Base-by-base conservation (phyloP, 2,329 filamentous ascomycete genomes). In the Colletotrichum scovillei region DNA sequence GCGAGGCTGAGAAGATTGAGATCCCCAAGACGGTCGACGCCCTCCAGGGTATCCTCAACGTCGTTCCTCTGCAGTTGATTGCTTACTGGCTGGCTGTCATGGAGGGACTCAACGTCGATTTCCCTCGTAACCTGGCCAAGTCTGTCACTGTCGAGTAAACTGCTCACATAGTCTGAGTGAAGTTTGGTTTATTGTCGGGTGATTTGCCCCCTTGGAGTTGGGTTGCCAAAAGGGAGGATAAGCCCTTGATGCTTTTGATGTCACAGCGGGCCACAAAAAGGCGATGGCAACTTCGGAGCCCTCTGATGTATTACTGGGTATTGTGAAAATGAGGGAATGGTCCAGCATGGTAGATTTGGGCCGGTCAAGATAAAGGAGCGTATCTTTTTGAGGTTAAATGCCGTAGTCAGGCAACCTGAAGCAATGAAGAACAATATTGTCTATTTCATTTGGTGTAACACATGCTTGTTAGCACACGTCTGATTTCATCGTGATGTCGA, bases 71-170 rank as follows among this genome's bases (percentile, higher is more conserved):
- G 80, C 97, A 99, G 88, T 90, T 99, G 79, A 98, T 99, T 87
- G 94, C 97, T 73, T 99, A 99, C 90, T 98, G 97, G 96, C 92
- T 99, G 76, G 97, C 97, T 67, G 96, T 99, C 79, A 93, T 93
- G 77, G 97, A 98, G 88, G 96, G 95, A 65, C 88, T 98, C 77
- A 98, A 99, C 83, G 97, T 99, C 74, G 97, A 99, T 83, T 98
- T 98, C 91, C 97, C 97, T 72, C 93, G 97, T 81, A 99, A 99
- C 88, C 87, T 99, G 86, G 97, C 97, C 84, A 99, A 99, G 92
- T 98, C 95, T 76, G 97, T 99, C 76, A 99, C 97, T 76, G 97
- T 99, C 78, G 97, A 99, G 91, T 99, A 96, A 88, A 81, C 67
- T 72, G 38, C 14, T 22, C 53, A n/a, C 19, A 14, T 4, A 19